A percentile compares a stretch with the other conserved stretches of the same genome.
Evolutionary conservation across 2,329 filamentous ascomycete genomes (phyloP).

Genomic region (Ophiostoma novo-ulmi): DNA sequence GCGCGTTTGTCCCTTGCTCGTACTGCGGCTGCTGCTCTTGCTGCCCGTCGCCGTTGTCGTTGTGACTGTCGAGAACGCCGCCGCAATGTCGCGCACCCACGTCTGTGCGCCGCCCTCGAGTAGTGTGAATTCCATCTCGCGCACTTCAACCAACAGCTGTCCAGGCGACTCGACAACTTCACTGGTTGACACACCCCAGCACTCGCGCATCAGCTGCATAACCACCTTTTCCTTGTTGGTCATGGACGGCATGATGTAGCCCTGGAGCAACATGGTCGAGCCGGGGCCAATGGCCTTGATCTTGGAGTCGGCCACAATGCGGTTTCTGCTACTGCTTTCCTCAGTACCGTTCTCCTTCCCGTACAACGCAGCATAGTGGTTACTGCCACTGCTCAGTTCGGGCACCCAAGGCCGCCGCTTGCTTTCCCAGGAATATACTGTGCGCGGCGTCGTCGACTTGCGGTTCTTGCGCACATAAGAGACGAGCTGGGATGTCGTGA

Average conservation of each 20-base stretch:
- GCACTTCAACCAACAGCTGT: constrained; percentile 38
- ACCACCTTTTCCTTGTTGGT: constrained; percentile 41
- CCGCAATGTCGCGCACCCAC: constrained; percentile 35
- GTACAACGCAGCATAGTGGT: neutral
- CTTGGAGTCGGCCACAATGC: neutral
- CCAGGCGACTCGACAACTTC: constrained; percentile 44
- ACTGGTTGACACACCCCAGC: constrained; percentile 47
- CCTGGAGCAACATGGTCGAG: constrained; percentile 18
- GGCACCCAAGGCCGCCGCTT: constrained; percentile 42
- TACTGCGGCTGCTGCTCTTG: constrained; percentile 35
- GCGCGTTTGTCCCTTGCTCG: constrained; percentile 21
- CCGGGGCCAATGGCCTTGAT: constrained; percentile 21
- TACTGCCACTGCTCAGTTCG: constrained; percentile 27
- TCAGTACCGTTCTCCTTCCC: neutral
- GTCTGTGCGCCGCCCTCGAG: constrained; percentile 39
- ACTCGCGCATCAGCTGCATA: constrained; percentile 43
- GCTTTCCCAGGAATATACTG: constrained; percentile 38
- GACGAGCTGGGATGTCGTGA: constrained; percentile 43
- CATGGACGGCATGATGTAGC: constrained; percentile 23
- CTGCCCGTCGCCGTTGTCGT: constrained; percentile 23
- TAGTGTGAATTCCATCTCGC: constrained; percentile 40
- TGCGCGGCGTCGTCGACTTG: neutral
- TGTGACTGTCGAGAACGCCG: constrained; percentile 24
- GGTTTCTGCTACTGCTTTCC: neutral
- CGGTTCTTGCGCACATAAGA: constrained; percentile 37